These are phyloP conservation scores for Clavariopsis aquatica DNA, from an alignment of 495 filamentous ascomycete species.

Conservation along the genomic window DNA sequence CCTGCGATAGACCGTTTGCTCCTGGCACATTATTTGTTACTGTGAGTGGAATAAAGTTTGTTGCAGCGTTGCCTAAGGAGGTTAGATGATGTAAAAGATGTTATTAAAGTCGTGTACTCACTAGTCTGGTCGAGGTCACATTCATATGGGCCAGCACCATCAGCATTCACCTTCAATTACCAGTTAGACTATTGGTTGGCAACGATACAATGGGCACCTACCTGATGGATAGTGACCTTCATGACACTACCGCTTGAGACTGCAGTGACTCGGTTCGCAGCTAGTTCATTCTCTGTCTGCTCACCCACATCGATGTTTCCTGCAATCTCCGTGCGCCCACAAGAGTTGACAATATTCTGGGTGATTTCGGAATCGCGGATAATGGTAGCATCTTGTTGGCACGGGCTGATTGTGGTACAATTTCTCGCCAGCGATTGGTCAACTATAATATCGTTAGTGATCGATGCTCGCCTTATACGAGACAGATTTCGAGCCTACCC, in stretches of 20 bases:
- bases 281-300: constrained; percentile 54
- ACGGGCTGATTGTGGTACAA: constrained; percentile 49
- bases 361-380: constrained; percentile 50
- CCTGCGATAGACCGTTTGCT: constrained; percentile 15
- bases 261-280: constrained; percentile 48
- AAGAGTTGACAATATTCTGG: constrained; percentile 30
- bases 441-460: constrained; percentile 4
- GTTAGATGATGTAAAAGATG: background rate
- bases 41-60: constrained; percentile 16
- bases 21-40: constrained; percentile 25
- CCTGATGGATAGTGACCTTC: constrained; percentile 23
- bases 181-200: background rate
- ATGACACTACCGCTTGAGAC: constrained; percentile 37
- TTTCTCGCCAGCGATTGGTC: constrained; percentile 21
- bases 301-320: constrained; percentile 59
- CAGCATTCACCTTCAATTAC: constrained; percentile 15
- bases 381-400: constrained; percentile 56
- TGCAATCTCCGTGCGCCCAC: constrained; percentile 45
- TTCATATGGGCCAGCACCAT: constrained; percentile 27
- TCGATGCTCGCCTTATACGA: background rate
- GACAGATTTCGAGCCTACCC: constrained; percentile 1
- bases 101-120: background rate
- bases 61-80: constrained; percentile 10
- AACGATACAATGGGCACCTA: background rate
- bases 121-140: constrained; percentile 23